These are phyloP conservation scores for Spizellomyces sp. DNA, from an alignment of 192 early-diverging fungal genomes.

Conservation along the genomic window DNA sequence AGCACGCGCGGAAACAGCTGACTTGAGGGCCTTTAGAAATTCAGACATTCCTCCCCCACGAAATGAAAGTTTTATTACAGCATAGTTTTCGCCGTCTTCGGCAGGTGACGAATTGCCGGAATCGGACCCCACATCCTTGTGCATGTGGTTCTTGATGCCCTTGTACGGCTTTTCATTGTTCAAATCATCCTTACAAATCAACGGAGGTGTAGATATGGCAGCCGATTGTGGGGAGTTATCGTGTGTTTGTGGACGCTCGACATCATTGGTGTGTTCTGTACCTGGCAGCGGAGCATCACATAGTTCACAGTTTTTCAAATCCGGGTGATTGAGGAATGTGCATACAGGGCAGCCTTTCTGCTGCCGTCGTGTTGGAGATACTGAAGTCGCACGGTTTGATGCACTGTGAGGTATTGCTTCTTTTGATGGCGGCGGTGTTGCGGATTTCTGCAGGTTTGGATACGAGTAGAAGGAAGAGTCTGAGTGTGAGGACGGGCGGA, in stretches of 20 bases:
- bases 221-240: no score
- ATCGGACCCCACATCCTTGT: no score
- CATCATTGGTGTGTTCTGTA: not conserved
- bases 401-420: not conserved
- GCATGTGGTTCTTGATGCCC: not conserved
- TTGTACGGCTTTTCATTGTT: not conserved
- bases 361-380: conserved; percentile 2
- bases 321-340: conserved; percentile 87
- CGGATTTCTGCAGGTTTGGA: no score
- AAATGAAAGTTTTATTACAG: conserved; percentile 71
- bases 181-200: not conserved
- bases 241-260: no score
- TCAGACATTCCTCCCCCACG: conserved; percentile 65
- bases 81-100: conserved; percentile 32
- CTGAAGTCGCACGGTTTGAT: not conserved
- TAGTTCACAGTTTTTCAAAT: conserved; percentile 81
- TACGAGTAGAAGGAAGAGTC: not conserved
- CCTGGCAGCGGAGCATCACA: conserved; percentile 69
- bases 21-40: conserved; percentile 68
- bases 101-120: not conserved
- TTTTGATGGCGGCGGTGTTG: no score
- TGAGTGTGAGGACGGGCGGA: not conserved
- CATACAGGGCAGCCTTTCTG: conserved; percentile 70
- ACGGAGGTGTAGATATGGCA: no score
- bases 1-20: conserved; percentile 56